Evolutionary conservation across 805 yeast species (phyloP), one percentile per base, ranked within the genome.

Genomic region (Teunomyces aglyptinius): DNA sequence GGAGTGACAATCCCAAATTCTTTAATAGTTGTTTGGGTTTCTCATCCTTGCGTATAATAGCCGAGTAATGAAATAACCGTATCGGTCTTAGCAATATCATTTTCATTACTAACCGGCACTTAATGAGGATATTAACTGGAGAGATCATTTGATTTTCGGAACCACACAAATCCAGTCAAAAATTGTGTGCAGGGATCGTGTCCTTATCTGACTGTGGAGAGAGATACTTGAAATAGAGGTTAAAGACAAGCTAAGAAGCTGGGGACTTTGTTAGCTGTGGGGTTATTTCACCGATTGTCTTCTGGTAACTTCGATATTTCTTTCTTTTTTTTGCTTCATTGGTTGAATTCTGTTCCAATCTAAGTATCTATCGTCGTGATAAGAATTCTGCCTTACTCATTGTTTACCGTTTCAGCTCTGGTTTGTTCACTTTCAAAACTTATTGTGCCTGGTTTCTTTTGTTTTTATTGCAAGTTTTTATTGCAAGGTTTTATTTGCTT

Each of bases 1-100:
- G 73, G 13, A 70, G 55, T 10, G 61, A 53, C 43, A 56, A 43
- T 12, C 71, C 74, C 26, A 70, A 54, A 28, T 56, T 60, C 49
- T 64, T 64, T 31, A 70, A 61, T 32, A 61, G 42, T 35, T 48
- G 51, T 18, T 48, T 48, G 27, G 50, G 41, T 41, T 48, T 48
- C 42, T 48, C 48, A 28, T 48, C 48, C 32, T 48, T 48, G 27
- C 39, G 24, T 12, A 44, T 10, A 4, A 31, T 36, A 12, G 39
- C 15, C 10, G 39, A 20, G 18, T 22, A 36, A 36, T 36, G 39
- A 36, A 36, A 36, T 13, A 36, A 36, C 39, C 39, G 13, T 22
- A 7, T 20, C 15, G 24, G 39, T 36, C 39, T 36, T n/a, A 36
- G 12, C 15, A 28, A 22, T 36, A 34, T 12, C 22, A 36, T n/a